Evolutionary conservation across 176 grass and related monocot genomes (phyloP), one percentile per base, ranked within the genome.

Genomic region (Oryza longistaminata): DNA sequence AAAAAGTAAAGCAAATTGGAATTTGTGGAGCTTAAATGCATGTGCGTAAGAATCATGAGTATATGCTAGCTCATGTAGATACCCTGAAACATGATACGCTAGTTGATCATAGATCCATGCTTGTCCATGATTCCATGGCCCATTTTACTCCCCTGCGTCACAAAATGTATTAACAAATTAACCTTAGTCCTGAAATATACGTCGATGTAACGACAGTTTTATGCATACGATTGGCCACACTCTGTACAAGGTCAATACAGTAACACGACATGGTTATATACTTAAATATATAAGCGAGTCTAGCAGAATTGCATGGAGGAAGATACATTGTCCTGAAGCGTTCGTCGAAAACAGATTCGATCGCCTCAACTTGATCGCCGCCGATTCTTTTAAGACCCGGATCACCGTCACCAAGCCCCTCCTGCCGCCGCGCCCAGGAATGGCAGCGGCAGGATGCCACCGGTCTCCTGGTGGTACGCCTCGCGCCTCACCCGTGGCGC

Each of bases 291-390:
- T 35, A 70, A 53, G 46, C 3, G 21, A 73, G 27, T 39, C 6
- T 60, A 4, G n/a, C 27, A 24, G 33, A 35, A 68, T 61, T 25
- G 61, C 76, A 0, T 24, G 66, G 66, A 12, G 69, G 26, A 81
- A 70, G 62, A 61, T 35, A 60, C 68, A 17, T 89, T 88, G 90
- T 92, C 93, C 80, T 44, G 68, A 88, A 58, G 62, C 66, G 83
- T 84, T 95, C 83, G 83, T 95, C 90, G 13, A 87, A 92, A 83
- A 43, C 68, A 85, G 88, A 95, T 95, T 92, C 93, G 83, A 67
- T n/a, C 85, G 8, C 55, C 78, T 87, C 69, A 49, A 64, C 82
- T 62, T 68, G 80, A 79, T 39, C 85, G 8, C 55, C 78, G 3
- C 17, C n/a, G 16, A 80, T 73, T 88, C 82, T 82, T 88, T 77